Evolutionary conservation across 805 yeast species (phyloP), one percentile per base, ranked within the genome.

Genomic region (Teunomyces lycoperdinae): DNA sequence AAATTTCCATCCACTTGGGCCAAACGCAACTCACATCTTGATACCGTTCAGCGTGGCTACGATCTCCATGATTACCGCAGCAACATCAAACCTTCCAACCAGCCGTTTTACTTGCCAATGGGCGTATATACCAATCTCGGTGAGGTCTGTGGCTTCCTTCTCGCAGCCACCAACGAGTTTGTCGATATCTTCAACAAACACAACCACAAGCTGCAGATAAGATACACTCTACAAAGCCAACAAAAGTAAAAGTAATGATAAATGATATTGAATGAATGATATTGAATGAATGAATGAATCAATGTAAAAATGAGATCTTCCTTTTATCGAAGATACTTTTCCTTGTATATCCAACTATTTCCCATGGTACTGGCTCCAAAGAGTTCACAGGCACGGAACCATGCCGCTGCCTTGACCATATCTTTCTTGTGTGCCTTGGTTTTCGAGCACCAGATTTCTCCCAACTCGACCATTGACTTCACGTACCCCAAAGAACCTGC

Each of bases 321-420:
- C 11, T 11, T n/a, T 26, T 40, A 35, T 29, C 33, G 58, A 66
- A 71, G 61, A 57, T 86, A 85, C 68, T 85, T 85, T 42, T 80
- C 81, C 62, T 84, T 85, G 67, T 84, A 81, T 31, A 85, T 84
- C 92, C 92, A 86, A 50, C 83, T 79, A 48, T 84, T 81, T 0
- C 90, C 91, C 24, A 83, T 77, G 47, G 83, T 66, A 53, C 74
- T 77, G 17, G 77, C 77, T 3, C 90, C 90, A 53, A 76, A 74
- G 27, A 74, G 66, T 45, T 83, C 89, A 11, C 88, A 85, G 29
- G 80, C 65, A 36, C 91, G 71, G 48, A 80, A 77, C 84, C 90
- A 84, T 9, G 83, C 80, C 2, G 91, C 87, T 2, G 92, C 88
- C 56, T 78, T 69, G 41, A 66, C 62, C 43, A 75, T 61, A 59